Evolutionary conservation across 2,329 filamentous ascomycete genomes (phyloP).

Genomic region (Fulvia fulva): DNA sequence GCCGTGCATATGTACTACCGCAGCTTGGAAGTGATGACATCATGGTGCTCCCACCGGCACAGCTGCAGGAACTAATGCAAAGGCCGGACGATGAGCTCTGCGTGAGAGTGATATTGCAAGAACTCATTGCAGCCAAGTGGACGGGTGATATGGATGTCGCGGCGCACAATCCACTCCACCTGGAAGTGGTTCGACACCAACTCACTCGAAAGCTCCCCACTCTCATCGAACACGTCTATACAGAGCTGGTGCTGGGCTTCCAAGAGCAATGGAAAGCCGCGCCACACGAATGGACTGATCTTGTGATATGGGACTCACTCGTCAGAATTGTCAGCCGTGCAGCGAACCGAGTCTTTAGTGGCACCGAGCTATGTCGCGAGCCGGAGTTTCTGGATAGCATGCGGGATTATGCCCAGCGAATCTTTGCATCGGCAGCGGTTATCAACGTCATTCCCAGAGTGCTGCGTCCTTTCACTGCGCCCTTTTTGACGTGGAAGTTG

Average conservation of each 20-base stretch:
- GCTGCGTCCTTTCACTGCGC: slow-evolving; percentile 15
- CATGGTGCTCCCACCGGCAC: slow-evolving; percentile 16
- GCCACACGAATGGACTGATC: slow-evolving; percentile 6
- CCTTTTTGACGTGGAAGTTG: slow-evolving; percentile 6
- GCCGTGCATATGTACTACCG: slow-evolving; percentile 18
- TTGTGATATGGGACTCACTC: slow-evolving; percentile 15
- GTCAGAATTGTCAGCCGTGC: slow-evolving; percentile 23
- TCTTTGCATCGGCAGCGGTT: slow-evolving; percentile 17
- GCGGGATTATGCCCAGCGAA: slow-evolving; percentile 15
- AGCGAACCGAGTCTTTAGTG: slow-evolving; percentile 22
- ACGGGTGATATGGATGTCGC: slow-evolving; percentile 9
- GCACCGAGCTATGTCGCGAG: slow-evolving; percentile 18
- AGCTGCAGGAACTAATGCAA: slow-evolving; percentile 18
- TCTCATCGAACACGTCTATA: slow-evolving; percentile 20
- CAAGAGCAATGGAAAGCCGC: slow-evolving; percentile 13
- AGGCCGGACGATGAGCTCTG: slow-evolving; percentile 18
- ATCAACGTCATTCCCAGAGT: slow-evolving; percentile 16
- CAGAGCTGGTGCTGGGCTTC: slow-evolving; percentile 16
- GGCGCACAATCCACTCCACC: slow-evolving; percentile 7
- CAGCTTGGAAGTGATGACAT: slow-evolving; percentile 17
- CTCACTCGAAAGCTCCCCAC: slow-evolving; percentile 20
- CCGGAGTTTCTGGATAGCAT: slow-evolving; percentile 17
- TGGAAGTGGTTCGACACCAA: slow-evolving; percentile 18
- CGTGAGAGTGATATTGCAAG: slow-evolving; percentile 7
- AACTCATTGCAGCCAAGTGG: slow-evolving; percentile 14